Base-by-base conservation (phyloP, 345 rosid species). In the Citrus inodora region DNA sequence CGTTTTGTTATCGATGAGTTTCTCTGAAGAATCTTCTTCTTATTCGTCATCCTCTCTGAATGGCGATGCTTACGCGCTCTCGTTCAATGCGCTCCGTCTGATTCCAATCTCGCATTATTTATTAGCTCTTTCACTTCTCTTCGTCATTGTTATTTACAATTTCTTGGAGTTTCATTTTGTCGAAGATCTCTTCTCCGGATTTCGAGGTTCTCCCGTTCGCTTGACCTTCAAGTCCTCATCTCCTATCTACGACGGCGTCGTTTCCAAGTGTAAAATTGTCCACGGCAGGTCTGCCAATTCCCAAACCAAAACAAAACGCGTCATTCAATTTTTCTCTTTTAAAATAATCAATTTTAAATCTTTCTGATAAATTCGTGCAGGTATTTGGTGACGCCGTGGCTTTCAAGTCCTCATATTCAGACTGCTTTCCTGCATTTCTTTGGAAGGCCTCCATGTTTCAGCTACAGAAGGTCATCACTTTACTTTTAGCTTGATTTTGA, bases 341-440 rank as follows among this genome's bases (percentile, higher is more conserved):
- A n/a, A 10, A 61, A 25, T 11, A 27, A 4, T 9, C 7, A 13
- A 63, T 0, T 63, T 4, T 2, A 5, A 28, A 14, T 63, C 37
- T 32, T 16, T 63, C 10, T 32, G 2, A 30, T 64, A 17, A 64
- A 13, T 30, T 64, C 68, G 0, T 55, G 82, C 87, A 91, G 97
- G 83, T 94, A 93, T 81, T 69, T 86, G 76, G 89, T 88, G 40
- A 93, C 97, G 1, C 94, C 94, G 0, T 94, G 98, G 98, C 85
- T 94, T 46, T 85, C 98, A 14, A 92, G 97, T 76, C 98, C 98
- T 83, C 97, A 94, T 86, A 28, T 94, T n/a, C 98, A 93, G 81
- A 92, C 90, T 19, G 78, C 76, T 77, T 88, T 93, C 69, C 79
- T 95, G 27, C 89, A 87, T 86, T 89, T 90, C 83, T 78, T 83